Conservation (phyloP, 2,329 filamentous ascomycete genomes). For the Plenodomus biglobosus region DNA sequence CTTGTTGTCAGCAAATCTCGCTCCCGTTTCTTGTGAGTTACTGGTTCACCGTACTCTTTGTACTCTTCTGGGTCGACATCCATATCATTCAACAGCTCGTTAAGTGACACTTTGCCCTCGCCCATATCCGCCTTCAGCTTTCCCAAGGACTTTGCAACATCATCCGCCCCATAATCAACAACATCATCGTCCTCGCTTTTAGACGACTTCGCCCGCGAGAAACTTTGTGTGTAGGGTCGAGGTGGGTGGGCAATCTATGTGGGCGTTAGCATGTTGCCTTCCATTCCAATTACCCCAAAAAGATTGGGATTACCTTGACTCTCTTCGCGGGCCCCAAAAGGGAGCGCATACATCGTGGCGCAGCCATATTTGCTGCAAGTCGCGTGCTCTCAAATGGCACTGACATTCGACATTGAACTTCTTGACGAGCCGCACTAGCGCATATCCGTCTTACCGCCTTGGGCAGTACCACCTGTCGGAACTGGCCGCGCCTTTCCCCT, state of each 20-base stretch:
- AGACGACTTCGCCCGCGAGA: conserved; percentile 25
- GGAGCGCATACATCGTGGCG: conserved; percentile 48
- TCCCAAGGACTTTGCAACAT: conserved; percentile 13
- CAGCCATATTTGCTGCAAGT: conserved; percentile 45
- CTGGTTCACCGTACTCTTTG: conserved; percentile 23
- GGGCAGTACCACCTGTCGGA: conserved; percentile 29
- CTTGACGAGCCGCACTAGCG: conserved; percentile 25
- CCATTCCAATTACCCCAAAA: not conserved
- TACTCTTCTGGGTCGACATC: conserved; percentile 33
- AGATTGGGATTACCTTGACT: conserved; percentile 38
- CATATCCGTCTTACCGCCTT: conserved; percentile 25
- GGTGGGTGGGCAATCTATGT: conserved; percentile 29
- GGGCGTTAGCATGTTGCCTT: conserved; percentile 17
- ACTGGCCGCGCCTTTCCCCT: conserved; percentile 33
- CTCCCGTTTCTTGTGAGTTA: not conserved
- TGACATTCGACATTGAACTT: conserved; percentile 18
- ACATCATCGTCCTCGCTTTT: conserved; percentile 21
- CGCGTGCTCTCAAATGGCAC: conserved; percentile 5
- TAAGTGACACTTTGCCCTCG: conserved; percentile 25
- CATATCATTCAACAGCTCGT: conserved; percentile 31
- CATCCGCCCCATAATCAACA: conserved; percentile 6
- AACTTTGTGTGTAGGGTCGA: conserved; percentile 25
- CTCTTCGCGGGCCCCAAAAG: conserved; percentile 48
- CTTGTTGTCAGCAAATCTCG: conserved; percentile 11
- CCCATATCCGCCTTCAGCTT: conserved; percentile 23